Base-by-base conservation (phyloP, 345 rosid species). In the Raphanus sativus region DNA sequence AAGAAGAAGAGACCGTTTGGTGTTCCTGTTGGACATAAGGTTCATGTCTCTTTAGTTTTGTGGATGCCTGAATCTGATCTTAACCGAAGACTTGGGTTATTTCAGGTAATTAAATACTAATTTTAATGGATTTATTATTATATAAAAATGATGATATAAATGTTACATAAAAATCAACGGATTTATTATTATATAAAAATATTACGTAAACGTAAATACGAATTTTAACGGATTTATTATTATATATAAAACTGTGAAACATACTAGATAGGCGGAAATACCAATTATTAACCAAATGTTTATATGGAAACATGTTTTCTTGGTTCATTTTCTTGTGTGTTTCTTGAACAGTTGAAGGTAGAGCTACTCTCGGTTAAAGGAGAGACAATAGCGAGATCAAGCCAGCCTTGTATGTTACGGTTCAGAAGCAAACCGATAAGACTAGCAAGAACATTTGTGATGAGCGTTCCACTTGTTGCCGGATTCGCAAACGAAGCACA, bases 41-140 rank as follows among this genome's bases (percentile, higher is more conserved):
- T 85, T 69, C 81, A 85, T 67, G 88, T 88, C 30, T 86, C 85
- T 25, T 36, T 94, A 81, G 26, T 59, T 13, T 82, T 94, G 66
- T 75, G 88, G 84, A 77, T 92, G 90, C 98, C 98, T 24, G 98
- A 92, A 59, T 94, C 97, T 65, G 87, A 90, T 69, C 79, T 83
- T 75, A 94, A 90, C 72, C 69, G 83, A 72, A 83, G 86, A 6
- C 40, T 89, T 52, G 97, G 97, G 0, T 75, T 89, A 6, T 92
- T 94, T 74, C 99, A 89, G 90, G 97, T 80, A 75, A 62, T 25
- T 4, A 42, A n/a, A 61, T 61, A n/a, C 8, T 2, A 25, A 38
- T 55, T 3, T 55, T 54, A 6, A 54, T 2, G 50, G n/a, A 12
- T 40, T 40, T 11, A 33, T 33, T 33, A 33, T 33, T 33, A 33